Base-by-base conservation (phyloP, 2,329 filamentous ascomycete species). In the Microdochium trichocladiopsis region DNA sequence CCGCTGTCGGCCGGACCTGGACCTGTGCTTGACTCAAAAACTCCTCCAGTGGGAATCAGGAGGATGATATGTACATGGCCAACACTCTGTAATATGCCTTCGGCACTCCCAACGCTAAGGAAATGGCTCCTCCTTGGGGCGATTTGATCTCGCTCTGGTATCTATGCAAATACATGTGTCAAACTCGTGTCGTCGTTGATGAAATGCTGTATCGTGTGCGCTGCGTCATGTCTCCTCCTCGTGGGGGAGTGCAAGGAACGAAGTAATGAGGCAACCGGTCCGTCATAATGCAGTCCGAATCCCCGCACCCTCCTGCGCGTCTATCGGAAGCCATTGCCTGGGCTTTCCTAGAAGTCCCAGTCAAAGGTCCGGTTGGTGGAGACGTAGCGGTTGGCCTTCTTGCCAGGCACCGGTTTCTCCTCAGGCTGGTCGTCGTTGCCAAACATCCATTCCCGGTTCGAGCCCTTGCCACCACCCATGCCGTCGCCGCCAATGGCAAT, bases 391-490 rank as follows among this genome's bases (percentile, higher is more conserved):
- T 41, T 14, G 51, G 61, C 67, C 63, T 71, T 72, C 61, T 72
- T 72, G 43, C 70, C 70, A 4, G 69, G 65, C 8, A 67, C 65
- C 10, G 66, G 57, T 50, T 68, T 64, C 41, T 64, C 60, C 51
- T 74, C 69, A 53, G 74, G 70, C 23, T 76, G 75, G 25, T 75
- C 76, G 47, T 75, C 75, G 45, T 75, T 78, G 18, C 78, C 77
- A 55, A 82, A 79, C 6, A 82, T 72, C 82, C 83, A 87, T 61
- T 74, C 67, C 51, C 79, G 72, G 49, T 76, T 71, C 41, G 74
- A 72, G 47, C 76, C 79, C 64, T 76, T 80, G 56, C 73, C 72
- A 41, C 80, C 79, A 47, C 84, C 84, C 84, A 87, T 87, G 51
- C 86, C 85, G 59, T 86, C 80, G 36, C 83, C 83, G 2, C 71